phyloP scores from a whole-genome alignment of 176 grass and related monocot species.

The Carex parvula region DNA sequence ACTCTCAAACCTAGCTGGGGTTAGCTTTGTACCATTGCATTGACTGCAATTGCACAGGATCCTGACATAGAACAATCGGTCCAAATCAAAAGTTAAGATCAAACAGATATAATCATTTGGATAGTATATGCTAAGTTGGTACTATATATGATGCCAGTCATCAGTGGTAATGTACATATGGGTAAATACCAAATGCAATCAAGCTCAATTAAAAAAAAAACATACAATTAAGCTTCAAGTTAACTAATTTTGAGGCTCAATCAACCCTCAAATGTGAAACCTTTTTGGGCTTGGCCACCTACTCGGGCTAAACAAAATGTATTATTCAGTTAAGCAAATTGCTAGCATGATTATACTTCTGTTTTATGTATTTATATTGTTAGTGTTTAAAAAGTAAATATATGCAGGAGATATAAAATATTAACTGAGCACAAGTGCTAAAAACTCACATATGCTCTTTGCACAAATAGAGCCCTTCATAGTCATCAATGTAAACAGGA shows the following conservation, averaged over 20 bases:
- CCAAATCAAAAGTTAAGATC: background rate
- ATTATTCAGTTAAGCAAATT: background rate
- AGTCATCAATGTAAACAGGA: slow-evolving; percentile 55
- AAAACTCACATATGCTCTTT: slow-evolving; percentile 75
- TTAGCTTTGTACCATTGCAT: slow-evolving; percentile 65
- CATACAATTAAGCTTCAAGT: background rate
- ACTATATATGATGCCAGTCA: background rate
- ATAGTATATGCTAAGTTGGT: background rate
- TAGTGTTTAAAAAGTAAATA: background rate
- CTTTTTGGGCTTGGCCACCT: background rate
- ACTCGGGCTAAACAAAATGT: background rate
- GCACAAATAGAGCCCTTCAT: slow-evolving; percentile 72
- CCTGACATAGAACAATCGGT: slow-evolving; percentile 32
- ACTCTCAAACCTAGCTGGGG: slow-evolving; percentile 64
- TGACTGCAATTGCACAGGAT: slow-evolving; percentile 55
- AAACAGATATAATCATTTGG: background rate
- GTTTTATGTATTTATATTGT: too few relatives aligned
- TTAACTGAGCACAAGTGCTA: background rate
- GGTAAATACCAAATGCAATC: background rate
- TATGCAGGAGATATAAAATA: background rate
- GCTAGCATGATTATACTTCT: background rate
- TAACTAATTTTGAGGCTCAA: background rate
- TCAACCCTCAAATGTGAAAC: background rate
- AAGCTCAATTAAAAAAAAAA: background rate
- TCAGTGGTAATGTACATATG: background rate